These are phyloP conservation scores for Pythium guiyangense DNA, from an alignment of 352 stramenopile genomes.

Conservation along the genomic window DNA sequence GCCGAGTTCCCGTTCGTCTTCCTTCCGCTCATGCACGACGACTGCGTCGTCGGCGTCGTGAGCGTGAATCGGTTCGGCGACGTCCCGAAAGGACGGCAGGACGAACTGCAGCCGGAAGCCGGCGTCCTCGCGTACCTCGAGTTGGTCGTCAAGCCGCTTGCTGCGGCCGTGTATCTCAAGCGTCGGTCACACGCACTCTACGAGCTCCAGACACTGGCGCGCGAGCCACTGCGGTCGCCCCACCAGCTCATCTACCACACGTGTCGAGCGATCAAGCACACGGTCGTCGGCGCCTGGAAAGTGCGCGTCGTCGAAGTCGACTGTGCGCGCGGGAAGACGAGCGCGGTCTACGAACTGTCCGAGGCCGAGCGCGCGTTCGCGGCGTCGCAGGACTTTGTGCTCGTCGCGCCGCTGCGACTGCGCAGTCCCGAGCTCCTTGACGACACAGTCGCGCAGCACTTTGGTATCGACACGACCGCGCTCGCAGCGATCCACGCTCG, in stretches of 20 bases:
- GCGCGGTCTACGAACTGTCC: slow-evolving; percentile 48
- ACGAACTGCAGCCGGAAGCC: slow-evolving; percentile 61
- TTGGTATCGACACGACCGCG: slow-evolving; percentile 6
- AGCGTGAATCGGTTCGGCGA: slow-evolving; percentile 51
- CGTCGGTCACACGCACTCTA: slow-evolving; percentile 44
- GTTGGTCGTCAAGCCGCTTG: slow-evolving; percentile 33
- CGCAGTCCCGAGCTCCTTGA: slow-evolving; percentile 39
- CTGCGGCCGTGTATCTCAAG: slow-evolving; percentile 56
- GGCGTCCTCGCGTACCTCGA: slow-evolving; percentile 53
- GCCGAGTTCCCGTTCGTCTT: slow-evolving; percentile 49
- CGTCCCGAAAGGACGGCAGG: slow-evolving; percentile 46
- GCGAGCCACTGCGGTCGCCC: slow-evolving; percentile 45
- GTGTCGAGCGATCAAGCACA: slow-evolving; percentile 32
- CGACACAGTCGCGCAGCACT: slow-evolving; percentile 37
- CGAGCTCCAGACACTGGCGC: slow-evolving; percentile 26
- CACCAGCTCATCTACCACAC: slow-evolving; percentile 48
- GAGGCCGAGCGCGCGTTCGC: slow-evolving; percentile 27
- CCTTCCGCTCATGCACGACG: slow-evolving; percentile 63
- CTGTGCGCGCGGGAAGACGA: slow-evolving; percentile 37
- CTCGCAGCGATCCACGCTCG: slow-evolving; percentile 11
- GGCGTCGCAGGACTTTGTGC: slow-evolving; percentile 15
- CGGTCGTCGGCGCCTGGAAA: slow-evolving; percentile 53
- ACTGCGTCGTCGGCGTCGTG: slow-evolving; percentile 51
- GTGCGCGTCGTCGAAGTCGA: slow-evolving; percentile 51
- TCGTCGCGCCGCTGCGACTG: slow-evolving; percentile 34